Conservation (phyloP, 2,329 filamentous ascomycete genomes). For the Pseudogymnoascus sp. region DNA sequence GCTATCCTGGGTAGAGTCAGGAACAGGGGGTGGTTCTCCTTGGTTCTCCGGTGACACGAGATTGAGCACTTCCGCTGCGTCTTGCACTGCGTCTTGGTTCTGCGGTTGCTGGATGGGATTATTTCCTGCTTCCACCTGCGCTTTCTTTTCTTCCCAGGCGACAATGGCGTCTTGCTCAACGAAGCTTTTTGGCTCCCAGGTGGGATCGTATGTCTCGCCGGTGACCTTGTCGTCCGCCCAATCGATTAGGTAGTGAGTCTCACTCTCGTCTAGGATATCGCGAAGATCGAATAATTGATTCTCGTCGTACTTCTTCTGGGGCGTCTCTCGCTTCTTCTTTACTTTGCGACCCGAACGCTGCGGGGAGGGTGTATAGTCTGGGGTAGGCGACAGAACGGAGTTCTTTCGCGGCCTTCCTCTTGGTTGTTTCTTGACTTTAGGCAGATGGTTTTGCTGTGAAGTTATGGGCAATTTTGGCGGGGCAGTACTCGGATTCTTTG, state of each 20-base stretch:
- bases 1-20: conserved; percentile 13
- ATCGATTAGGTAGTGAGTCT: conserved; percentile 42
- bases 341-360: background rate
- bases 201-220: conserved; percentile 38
- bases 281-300: conserved; percentile 1
- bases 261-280: conserved; percentile 10
- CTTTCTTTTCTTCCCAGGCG: conserved; percentile 10
- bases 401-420: background rate
- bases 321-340: background rate
- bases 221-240: conserved; percentile 46
- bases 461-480: background rate
- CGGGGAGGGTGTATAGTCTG: background rate
- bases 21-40: background rate
- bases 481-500: background rate
- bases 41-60: background rate
- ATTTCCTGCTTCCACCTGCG: background rate
- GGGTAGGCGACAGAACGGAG: background rate
- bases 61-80: background rate
- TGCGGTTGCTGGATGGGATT: background rate
- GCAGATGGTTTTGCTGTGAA: background rate
- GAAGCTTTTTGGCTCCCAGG: conserved; percentile 36
- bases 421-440: background rate
- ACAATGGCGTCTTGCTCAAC: conserved; percentile 5
- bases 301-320: conserved; percentile 1
- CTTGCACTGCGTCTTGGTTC: background rate